phyloP scores from a whole-genome alignment of 1,284 basidiomycete species.

The Malassezia furfur region DNA sequence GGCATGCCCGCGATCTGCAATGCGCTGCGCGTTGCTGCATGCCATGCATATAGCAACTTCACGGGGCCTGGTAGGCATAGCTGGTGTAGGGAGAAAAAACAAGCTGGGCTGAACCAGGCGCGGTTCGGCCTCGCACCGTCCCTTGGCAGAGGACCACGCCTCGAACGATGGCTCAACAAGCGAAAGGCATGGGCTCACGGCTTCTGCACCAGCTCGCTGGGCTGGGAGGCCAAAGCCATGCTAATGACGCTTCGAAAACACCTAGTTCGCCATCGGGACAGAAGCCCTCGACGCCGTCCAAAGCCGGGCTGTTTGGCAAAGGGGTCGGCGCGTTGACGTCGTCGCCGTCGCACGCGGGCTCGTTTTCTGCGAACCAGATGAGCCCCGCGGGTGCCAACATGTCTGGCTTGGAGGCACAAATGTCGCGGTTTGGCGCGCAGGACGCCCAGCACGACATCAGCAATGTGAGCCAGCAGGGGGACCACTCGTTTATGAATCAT shows the following conservation, averaged over 20 bases:
- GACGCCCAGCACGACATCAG: neutral
- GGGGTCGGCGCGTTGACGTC: neutral
- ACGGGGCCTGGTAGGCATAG: neutral
- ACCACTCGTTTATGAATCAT: neutral
- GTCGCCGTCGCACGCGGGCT: neutral
- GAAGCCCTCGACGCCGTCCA: neutral
- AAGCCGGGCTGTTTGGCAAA: slow-evolving; percentile 1
- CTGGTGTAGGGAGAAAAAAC: neutral
- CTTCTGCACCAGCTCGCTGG: slow-evolving; percentile 15
- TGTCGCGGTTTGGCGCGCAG: neutral
- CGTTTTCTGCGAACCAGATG: neutral
- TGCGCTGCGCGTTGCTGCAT: too few relatives aligned
- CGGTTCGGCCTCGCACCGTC: neutral
- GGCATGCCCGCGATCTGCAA: too few relatives aligned
- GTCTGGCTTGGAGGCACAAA: neutral
- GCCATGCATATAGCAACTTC: neutral
- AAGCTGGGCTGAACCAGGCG: neutral
- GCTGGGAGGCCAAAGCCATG: neutral
- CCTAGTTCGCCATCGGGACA: neutral
- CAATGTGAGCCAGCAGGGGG: neutral
- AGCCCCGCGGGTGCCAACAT: neutral
- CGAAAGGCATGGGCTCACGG: slow-evolving; percentile 16
- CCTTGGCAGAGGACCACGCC: neutral
- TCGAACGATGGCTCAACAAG: slow-evolving; percentile 12
- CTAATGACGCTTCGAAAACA: neutral